Conservation (phyloP, 768 basidiomycete genomes). For the Amanita molliuscula region DNA sequence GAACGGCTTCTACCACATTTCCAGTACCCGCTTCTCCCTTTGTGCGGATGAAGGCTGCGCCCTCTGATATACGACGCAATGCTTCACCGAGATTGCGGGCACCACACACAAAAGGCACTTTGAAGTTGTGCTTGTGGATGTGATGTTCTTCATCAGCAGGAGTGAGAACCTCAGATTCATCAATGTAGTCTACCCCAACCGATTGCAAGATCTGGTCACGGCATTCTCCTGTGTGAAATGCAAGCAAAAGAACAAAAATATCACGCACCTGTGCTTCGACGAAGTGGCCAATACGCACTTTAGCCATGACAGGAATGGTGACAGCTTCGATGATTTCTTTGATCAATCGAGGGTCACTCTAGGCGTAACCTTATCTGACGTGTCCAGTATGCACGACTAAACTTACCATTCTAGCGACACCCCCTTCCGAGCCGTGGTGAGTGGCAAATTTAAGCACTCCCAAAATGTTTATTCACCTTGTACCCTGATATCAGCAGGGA, state of each 20-base stretch:
- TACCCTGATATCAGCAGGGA: conserved; percentile 89
- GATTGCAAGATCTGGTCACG: conserved; percentile 73
- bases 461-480: conserved; percentile 33
- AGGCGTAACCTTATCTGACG: conserved; percentile 3
- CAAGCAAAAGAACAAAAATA: background rate
- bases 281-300: conserved; percentile 94
- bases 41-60: conserved; percentile 96
- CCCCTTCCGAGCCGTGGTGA: conserved; percentile 30
- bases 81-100: conserved; percentile 94
- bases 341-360: conserved; percentile 96
- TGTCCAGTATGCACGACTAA: background rate
- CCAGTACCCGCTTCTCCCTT: conserved; percentile 91
- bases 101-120: conserved; percentile 94
- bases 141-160: conserved; percentile 95
- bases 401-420: conserved; percentile 91
- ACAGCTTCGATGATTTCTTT: conserved; percentile 92
- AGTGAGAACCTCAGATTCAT: conserved; percentile 91
- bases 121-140: conserved; percentile 94
- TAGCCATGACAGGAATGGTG: conserved; percentile 95
- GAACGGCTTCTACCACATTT: conserved; percentile 89
- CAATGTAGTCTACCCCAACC: conserved; percentile 93
- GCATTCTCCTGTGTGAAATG: background rate
- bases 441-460: background rate
- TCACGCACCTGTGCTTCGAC: conserved; percentile 81
- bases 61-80: conserved; percentile 91